Evolutionary conservation across 148 eudicot species (phyloP).

Genomic region (Limonium bicolor): DNA sequence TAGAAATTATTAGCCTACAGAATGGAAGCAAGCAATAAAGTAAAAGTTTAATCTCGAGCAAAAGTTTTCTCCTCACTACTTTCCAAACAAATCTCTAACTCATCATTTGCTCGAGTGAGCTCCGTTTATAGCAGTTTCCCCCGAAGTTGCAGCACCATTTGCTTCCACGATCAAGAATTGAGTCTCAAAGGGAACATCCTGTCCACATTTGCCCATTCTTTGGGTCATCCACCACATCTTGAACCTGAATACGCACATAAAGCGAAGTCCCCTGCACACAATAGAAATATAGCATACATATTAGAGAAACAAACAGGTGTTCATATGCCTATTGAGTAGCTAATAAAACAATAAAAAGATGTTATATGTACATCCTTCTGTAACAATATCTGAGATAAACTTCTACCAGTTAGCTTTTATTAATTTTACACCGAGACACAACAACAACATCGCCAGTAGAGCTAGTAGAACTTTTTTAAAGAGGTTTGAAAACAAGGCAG

Average conservation of each 20-base stretch:
- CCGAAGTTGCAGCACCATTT: constrained; percentile 14
- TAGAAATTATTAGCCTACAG: constrained; percentile 63
- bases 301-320: no score
- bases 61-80: constrained; percentile 67
- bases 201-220: constrained; percentile 56
- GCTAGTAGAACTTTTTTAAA: no score
- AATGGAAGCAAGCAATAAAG: no score
- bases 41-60: constrained; percentile 69
- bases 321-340: no score
- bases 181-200: constrained; percentile 71
- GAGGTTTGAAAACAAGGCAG: no score
- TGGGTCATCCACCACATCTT: constrained; percentile 97
- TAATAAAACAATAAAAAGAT: no score
- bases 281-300: no score
- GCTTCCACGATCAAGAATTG: constrained; percentile 70
- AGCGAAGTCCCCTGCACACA: constrained; percentile 62
- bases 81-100: constrained; percentile 59
- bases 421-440: no score
- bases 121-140: constrained; percentile 8
- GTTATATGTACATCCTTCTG: no score
- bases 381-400: no score
- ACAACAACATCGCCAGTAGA: no score
- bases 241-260: constrained; percentile 78
- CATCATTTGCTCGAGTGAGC: constrained; percentile 16
- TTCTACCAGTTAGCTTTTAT: no score